Conservation (phyloP, 106 monocot genomes). For the Platanthera zijinensis region DNA sequence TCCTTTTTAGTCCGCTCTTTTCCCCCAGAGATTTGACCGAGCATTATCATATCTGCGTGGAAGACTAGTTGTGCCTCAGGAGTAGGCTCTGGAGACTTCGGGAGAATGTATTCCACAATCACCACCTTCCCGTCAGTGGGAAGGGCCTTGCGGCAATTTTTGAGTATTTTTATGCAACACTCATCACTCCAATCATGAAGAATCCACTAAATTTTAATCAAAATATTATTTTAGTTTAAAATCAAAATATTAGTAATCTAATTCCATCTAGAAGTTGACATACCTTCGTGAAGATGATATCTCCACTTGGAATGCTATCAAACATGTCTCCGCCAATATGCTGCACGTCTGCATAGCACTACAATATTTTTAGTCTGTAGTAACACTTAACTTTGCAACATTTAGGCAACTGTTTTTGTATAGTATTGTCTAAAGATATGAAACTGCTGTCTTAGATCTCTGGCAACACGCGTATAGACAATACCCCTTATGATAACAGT, state of each 20-base stretch:
- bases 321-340: background rate
- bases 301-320: conserved; percentile 35
- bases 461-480: too few relatives aligned
- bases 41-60: conserved; percentile 10
- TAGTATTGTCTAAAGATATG: too few relatives aligned
- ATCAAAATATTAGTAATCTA: too few relatives aligned
- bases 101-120: conserved; percentile 2
- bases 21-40: conserved; percentile 1
- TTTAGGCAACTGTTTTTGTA: too few relatives aligned
- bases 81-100: background rate
- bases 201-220: background rate
- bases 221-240: too few relatives aligned
- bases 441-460: too few relatives aligned
- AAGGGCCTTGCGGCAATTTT: conserved; percentile 11
- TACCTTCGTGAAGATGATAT: conserved; percentile 64
- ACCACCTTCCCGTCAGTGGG: background rate
- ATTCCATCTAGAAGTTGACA: background rate
- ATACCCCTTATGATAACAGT: too few relatives aligned
- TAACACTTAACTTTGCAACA: too few relatives aligned
- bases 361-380: too few relatives aligned
- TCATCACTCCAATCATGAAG: conserved; percentile 21
- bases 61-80: background rate
- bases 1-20: conserved; percentile 15
- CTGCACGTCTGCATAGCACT: conserved; percentile 20
- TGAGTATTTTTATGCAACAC: conserved; percentile 6